These are phyloP conservation scores for Teunomyces gatunensis DNA, from an alignment of 805 yeast genomes.

Conservation along the genomic window DNA sequence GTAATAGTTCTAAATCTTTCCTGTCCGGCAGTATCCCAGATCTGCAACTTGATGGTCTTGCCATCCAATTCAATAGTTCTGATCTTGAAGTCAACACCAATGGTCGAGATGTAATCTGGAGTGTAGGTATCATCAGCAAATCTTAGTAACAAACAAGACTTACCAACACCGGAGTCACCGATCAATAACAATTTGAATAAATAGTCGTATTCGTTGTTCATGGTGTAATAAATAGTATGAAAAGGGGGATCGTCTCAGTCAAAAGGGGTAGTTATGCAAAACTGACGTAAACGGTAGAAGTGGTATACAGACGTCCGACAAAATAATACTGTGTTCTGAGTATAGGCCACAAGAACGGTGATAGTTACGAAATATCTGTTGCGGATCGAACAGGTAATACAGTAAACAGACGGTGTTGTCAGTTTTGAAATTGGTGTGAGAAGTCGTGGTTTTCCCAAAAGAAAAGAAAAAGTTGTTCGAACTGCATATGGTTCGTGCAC, in stretches of 20 bases:
- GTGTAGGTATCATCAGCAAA: conserved; percentile 98
- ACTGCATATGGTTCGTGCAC: neutral
- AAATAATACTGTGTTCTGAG: neutral
- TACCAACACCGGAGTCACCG: conserved; percentile 99
- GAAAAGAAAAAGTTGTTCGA: neutral
- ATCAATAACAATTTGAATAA: conserved; percentile 90
- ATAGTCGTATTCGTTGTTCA: conserved; percentile 97
- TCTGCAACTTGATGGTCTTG: conserved; percentile 94
- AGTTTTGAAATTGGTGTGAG: conserved; percentile 2
- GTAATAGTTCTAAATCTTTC: conserved; percentile 98
- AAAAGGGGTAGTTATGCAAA: conserved; percentile 1
- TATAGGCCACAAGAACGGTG: neutral
- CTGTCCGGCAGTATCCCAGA: conserved; percentile 99
- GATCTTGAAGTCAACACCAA: conserved; percentile 94
- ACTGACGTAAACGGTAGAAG: neutral
- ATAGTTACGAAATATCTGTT: conserved; percentile 1
- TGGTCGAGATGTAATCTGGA: conserved; percentile 94
- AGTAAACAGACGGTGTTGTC: conserved; percentile 1
- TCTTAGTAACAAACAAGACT: conserved; percentile 89
- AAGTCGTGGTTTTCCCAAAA: conserved; percentile 1
- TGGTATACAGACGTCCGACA: neutral
- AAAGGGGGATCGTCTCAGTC: conserved; percentile 2
- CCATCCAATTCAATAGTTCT: conserved; percentile 93
- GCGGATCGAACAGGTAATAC: neutral
- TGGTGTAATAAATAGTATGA: conserved; percentile 19